Percentiles rank a stretch among this genome's conserved stretches.
Evolutionary conservation across 140 eudicot genomes (phyloP).

Genomic region (Cichorium intybus): DNA sequence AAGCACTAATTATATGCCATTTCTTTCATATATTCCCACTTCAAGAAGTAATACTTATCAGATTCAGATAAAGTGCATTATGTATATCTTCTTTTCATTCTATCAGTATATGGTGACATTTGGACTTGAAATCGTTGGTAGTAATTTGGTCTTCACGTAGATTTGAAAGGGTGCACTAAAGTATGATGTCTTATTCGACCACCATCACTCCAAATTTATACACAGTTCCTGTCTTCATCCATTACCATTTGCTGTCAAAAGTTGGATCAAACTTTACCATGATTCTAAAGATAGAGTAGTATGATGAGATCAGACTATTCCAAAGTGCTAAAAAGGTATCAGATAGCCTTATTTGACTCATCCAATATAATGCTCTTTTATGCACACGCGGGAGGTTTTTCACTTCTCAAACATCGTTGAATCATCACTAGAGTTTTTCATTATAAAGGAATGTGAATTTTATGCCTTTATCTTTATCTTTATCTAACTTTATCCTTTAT

Average conservation of each 20-base stretch:
- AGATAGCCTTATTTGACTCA: constrained; percentile 42
- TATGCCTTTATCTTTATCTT: constrained; percentile 35
- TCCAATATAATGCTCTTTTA: constrained; percentile 29
- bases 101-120: not conserved
- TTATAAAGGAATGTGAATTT: constrained; percentile 29
- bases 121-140: constrained; percentile 5
- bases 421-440: not conserved
- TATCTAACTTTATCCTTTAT: constrained; percentile 39
- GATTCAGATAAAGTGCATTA: constrained; percentile 7
- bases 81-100: constrained; percentile 4
- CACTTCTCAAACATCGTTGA: constrained; percentile 35
- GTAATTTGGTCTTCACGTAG: constrained; percentile 8
- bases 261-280: not conserved
- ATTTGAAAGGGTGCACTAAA: not conserved
- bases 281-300: constrained; percentile 17
- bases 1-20: constrained; percentile 29
- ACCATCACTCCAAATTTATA: constrained; percentile 8
- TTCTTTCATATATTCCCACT: constrained; percentile 21
- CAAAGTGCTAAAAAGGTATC: constrained; percentile 21
- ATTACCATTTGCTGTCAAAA: constrained; percentile 8
- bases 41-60: constrained; percentile 19
- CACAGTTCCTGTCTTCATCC: constrained; percentile 1
- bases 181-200: constrained; percentile 15
- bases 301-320: constrained; percentile 28
- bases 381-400: constrained; percentile 41